These are phyloP conservation scores for Fomes fomentarius DNA, from an alignment of 1,284 basidiomycete species.

Conservation along the genomic window DNA sequence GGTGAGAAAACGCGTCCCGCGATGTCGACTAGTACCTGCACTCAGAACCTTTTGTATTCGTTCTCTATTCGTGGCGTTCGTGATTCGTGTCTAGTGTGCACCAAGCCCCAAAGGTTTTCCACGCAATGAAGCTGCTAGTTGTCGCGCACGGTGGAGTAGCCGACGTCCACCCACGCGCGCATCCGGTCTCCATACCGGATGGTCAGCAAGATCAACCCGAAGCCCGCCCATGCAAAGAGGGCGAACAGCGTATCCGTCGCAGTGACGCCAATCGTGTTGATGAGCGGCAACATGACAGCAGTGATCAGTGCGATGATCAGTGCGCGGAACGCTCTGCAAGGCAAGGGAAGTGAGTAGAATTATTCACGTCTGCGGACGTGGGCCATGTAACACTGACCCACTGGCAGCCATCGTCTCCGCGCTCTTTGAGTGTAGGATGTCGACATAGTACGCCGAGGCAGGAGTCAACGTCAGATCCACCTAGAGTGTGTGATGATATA, in stretches of 20 bases:
- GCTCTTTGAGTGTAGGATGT: constrained; percentile 52
- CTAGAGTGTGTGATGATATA: no score
- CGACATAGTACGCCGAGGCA: constrained; percentile 58
- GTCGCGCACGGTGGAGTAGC: constrained; percentile 36
- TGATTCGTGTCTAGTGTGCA: no score
- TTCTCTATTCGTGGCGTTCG: no score
- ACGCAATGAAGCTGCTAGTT: no score
- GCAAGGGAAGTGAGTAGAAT: constrained; percentile 11
- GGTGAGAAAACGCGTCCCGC: no score
- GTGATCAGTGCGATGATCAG: constrained; percentile 43
- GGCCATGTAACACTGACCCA: constrained; percentile 33
- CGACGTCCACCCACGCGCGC: constrained; percentile 51
- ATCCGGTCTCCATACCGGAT: constrained; percentile 49
- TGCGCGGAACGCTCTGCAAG: constrained; percentile 44
- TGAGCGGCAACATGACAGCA: constrained; percentile 51
- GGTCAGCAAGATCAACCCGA: constrained; percentile 47
- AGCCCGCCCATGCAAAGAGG: constrained; percentile 45
- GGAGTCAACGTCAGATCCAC: constrained; percentile 53
- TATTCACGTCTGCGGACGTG: not conserved
- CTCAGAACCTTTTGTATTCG: no score
- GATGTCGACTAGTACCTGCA: no score
- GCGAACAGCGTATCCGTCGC: constrained; percentile 54
- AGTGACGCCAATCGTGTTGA: constrained; percentile 56
- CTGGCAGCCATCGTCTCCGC: constrained; percentile 55
- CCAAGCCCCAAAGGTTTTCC: no score